Base-by-base conservation (phyloP, 2,329 filamentous ascomycete species). In the Fragosphaeria purpurea region DNA sequence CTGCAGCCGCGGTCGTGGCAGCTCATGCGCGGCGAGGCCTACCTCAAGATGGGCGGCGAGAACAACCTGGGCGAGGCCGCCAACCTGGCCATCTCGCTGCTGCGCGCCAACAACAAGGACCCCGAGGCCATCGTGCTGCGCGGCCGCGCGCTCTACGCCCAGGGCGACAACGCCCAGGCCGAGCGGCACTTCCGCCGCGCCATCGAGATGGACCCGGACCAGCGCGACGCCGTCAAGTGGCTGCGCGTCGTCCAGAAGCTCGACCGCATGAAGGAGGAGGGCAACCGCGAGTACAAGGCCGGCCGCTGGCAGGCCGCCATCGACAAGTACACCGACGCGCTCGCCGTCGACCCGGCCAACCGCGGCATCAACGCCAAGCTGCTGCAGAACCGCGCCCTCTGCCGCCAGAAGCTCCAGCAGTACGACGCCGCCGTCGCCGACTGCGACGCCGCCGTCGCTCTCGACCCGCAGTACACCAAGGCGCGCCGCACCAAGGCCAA, bases 161-260 rank as follows among this genome's bases (percentile, higher is more conserved):
- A 93, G 64, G 93, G 93, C 34, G 93, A 98, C 59, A 95, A 95
- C 62, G 87, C 94, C 3, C 95, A 96, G 74, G 91, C 93, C 2
- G 78, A 95, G 42, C 86, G 91, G 63, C 87, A 94, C 66, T 93
- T 97, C 72, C 82, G 88, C 57, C 87, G 93, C 70, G 93, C 91
- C 22, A 72, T 95, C 50, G 86, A 77, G 65, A 88, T 90, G 65
- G 93, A 97, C 60, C 93, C 93, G 7, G 93, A 98, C 66, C 93
- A 86, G 72, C 84, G 82, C 60, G 84, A 88, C 56, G 91, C 90
- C 7, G 80, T 95, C 60, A 94, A 89, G 70, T 91, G 88, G 71
- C 74, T 97, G 53, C 81, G 88, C 55, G 86, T 86, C 63, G 88
- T 96, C 43, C 89, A 95, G 70, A 95, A 90, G 70, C 78, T 98